phyloP scores from a whole-genome alignment of 2,329 filamentous ascomycete genomes.

The Fusarium paranaense region DNA sequence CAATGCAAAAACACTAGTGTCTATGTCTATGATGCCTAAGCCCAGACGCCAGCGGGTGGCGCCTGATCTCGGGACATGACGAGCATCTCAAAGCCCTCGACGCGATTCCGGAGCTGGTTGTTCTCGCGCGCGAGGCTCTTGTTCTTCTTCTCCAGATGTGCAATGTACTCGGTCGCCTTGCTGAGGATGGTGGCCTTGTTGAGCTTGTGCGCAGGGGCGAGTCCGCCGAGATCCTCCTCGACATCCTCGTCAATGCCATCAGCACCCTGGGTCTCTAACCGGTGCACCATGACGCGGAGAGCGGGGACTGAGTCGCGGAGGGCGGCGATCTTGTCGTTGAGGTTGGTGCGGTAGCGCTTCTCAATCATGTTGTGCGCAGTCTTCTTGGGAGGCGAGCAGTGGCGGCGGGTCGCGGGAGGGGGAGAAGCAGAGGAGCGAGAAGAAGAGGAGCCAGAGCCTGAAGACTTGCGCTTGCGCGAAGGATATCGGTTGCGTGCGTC shows the following conservation, averaged over 20 bases:
- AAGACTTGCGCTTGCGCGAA: constrained; percentile 50
- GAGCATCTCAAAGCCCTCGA: constrained; percentile 46
- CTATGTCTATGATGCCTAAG: constrained; percentile 28
- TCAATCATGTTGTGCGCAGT: constrained; percentile 97
- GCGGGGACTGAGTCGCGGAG: constrained; percentile 90
- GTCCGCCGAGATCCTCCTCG: constrained; percentile 77
- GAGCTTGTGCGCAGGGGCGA: constrained; percentile 87
- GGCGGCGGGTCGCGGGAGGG: constrained; percentile 44
- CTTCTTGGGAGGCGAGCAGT: constrained; percentile 71
- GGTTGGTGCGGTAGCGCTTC: constrained; percentile 92
- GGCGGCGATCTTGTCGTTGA: constrained; percentile 95
- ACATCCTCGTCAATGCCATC: constrained; percentile 70
- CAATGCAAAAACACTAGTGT: constrained; percentile 8
- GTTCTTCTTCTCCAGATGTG: constrained; percentile 52
- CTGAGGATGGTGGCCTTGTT: constrained; percentile 85
- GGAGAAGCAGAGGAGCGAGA: constrained; percentile 56
- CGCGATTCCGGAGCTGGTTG: constrained; percentile 46
- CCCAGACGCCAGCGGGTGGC: constrained; percentile 42
- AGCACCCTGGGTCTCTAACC: constrained; percentile 70
- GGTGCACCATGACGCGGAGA: constrained; percentile 74
- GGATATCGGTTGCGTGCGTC: constrained; percentile 40
- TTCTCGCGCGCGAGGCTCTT: constrained; percentile 48
- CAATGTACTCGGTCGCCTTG: constrained; percentile 54
- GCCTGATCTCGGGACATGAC: constrained; percentile 43
- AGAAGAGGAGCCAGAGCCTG: constrained; percentile 43